Conservation (phyloP, 345 rosid species). For the Sonneratia alba region DNA sequence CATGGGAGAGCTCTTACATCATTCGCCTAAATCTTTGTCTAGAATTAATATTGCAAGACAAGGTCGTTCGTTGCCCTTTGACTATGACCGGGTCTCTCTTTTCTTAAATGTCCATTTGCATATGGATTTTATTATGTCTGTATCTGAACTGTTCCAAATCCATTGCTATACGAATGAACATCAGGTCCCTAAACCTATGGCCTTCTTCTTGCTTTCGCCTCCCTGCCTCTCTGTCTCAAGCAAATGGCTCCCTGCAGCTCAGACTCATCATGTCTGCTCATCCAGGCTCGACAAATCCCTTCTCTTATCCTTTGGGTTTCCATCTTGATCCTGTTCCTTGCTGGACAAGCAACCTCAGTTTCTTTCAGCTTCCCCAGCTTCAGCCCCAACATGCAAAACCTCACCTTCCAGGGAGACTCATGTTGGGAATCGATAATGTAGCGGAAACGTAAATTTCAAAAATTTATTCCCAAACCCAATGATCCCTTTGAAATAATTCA, state of each 20-base stretch:
- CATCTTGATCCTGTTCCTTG: constrained; percentile 1
- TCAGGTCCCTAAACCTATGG: not conserved
- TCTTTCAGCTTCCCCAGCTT: constrained; percentile 34
- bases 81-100: not conserved
- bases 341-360: constrained; percentile 20
- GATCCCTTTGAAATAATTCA: too few species aligned
- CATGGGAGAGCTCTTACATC: not conserved
- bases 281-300: constrained; percentile 10
- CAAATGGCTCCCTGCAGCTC: not conserved
- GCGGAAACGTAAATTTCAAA: too few species aligned
- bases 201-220: not conserved
- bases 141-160: not conserved
- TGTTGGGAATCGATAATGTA: too few species aligned
- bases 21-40: not conserved
- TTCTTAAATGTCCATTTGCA: not conserved
- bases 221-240: not conserved
- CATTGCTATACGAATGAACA: not conserved
- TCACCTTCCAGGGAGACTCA: constrained; percentile 33
- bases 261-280: not conserved
- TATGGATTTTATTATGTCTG: not conserved
- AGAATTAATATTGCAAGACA: not conserved
- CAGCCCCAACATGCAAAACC: constrained; percentile 15
- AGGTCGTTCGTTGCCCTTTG: not conserved
- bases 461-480: too few species aligned
- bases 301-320: constrained; percentile 4